Conservation (phyloP, 176 grass and related monocot species). For the Oryza glaberrima region DNA sequence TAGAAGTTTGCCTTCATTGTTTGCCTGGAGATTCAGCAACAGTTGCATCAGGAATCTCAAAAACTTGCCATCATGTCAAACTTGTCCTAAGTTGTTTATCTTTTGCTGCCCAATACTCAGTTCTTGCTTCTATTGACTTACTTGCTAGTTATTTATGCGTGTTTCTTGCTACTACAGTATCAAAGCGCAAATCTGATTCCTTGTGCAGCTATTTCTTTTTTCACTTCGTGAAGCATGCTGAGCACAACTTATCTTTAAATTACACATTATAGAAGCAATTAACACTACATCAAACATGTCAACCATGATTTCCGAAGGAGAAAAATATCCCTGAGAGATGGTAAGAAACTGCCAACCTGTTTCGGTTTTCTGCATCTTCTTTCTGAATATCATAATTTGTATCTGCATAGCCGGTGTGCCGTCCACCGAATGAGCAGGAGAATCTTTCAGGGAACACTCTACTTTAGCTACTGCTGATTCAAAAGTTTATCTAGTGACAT, state of each 20-base stretch:
- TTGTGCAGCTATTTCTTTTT: not conserved
- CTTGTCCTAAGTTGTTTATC: not conserved
- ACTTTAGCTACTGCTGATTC: constrained; percentile 46
- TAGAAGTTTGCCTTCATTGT: constrained; percentile 26
- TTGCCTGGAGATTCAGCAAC: constrained; percentile 34
- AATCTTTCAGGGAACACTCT: constrained; percentile 31
- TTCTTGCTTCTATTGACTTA: constrained; percentile 49
- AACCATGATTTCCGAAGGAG: constrained; percentile 4
- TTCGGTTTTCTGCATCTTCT: constrained; percentile 41
- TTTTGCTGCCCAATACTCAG: constrained; percentile 11
- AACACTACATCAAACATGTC: constrained; percentile 8
- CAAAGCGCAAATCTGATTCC: constrained; percentile 35
- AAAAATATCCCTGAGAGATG: not conserved
- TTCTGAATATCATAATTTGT: constrained; percentile 13
- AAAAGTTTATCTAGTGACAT: constrained; percentile 22
- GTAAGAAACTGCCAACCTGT: constrained; percentile 17
- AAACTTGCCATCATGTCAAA: constrained; percentile 16
- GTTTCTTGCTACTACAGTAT: constrained; percentile 25
- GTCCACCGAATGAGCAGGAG: constrained; percentile 20
- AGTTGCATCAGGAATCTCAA: constrained; percentile 20
- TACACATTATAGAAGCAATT: not conserved
- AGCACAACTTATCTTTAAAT: not conserved
- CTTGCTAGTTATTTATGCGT: constrained; percentile 24
- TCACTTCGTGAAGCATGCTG: constrained; percentile 2
- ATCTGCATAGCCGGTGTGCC: constrained; percentile 21